These are phyloP conservation scores for Claviceps purpurea DNA, from an alignment of 2,329 filamentous ascomycete species.

Conservation along the genomic window DNA sequence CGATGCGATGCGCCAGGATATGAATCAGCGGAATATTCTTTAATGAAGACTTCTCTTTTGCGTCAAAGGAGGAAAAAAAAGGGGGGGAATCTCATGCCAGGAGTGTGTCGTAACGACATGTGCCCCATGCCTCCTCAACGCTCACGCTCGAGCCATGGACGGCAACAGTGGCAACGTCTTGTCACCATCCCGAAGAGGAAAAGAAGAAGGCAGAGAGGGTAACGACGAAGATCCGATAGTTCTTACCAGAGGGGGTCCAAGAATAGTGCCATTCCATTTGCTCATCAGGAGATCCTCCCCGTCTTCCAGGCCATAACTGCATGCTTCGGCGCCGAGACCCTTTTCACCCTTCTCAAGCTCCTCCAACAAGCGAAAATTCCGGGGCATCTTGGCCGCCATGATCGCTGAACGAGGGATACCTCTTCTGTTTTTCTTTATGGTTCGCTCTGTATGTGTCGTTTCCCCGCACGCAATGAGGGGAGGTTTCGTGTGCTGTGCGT, in stretches of 20 bases:
- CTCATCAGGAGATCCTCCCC: conserved; percentile 93
- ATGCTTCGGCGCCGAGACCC: conserved; percentile 88
- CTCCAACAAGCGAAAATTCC: conserved; percentile 92
- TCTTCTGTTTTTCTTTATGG: background rate
- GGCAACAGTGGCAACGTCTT: background rate
- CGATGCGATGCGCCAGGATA: background rate
- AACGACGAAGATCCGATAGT: conserved; percentile 8
- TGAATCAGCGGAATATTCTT: conserved; percentile 4
- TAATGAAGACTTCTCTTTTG: background rate
- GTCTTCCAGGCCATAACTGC: conserved; percentile 91
- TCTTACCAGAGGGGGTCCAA: conserved; percentile 79
- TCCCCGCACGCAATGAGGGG: background rate
- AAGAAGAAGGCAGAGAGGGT: background rate
- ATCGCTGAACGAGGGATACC: background rate
- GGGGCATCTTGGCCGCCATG: conserved; percentile 54
- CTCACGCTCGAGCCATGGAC: too few relatives aligned
- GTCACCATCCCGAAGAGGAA: background rate
- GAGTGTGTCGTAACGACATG: background rate
- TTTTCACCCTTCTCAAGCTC: conserved; percentile 99
- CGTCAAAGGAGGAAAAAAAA: background rate
- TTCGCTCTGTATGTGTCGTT: background rate
- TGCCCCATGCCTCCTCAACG: too few relatives aligned
- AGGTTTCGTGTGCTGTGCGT: background rate
- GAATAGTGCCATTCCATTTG: conserved; percentile 96
- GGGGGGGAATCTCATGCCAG: background rate